phyloP scores from a whole-genome alignment of 2,329 filamentous ascomycete genomes.

The Chaetomium sp. region DNA sequence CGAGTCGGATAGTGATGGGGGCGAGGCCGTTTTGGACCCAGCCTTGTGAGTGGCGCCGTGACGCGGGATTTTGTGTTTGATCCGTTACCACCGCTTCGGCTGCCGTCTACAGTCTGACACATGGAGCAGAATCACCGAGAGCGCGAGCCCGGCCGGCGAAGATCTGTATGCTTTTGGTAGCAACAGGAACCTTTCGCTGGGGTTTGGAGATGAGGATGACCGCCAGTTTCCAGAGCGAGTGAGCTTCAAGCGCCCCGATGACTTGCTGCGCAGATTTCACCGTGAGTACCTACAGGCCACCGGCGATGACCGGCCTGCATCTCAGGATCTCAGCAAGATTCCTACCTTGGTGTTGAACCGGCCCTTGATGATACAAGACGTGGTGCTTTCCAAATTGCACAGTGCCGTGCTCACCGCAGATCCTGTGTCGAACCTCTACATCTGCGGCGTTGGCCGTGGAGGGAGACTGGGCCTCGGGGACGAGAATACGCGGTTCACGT shows the following conservation, averaged over 20 bases:
- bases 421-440: conserved; percentile 80
- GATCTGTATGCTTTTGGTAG: conserved; percentile 93
- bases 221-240: conserved; percentile 88
- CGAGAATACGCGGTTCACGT: conserved; percentile 82
- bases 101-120: conserved; percentile 11
- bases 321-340: conserved; percentile 44
- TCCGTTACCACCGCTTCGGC: not conserved
- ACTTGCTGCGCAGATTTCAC: conserved; percentile 68
- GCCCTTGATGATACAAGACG: conserved; percentile 70
- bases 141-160: conserved; percentile 48
- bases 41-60: conserved; percentile 23
- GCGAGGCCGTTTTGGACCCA: conserved; percentile 19
- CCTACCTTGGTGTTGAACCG: conserved; percentile 66
- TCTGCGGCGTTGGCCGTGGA: conserved; percentile 86
- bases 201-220: conserved; percentile 92
- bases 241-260: conserved; percentile 65
- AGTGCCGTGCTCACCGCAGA: conserved; percentile 84
- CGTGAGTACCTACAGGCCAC: conserved; percentile 55
- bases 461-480: conserved; percentile 85
- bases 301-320: conserved; percentile 31
- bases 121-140: conserved; percentile 11
- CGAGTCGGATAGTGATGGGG: conserved; percentile 51
- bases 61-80: not conserved
- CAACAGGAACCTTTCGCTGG: conserved; percentile 89
- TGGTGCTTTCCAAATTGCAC: conserved; percentile 84